phyloP scores from a whole-genome alignment of 2,329 filamentous ascomycete species.

The Truncatella angustata region DNA sequence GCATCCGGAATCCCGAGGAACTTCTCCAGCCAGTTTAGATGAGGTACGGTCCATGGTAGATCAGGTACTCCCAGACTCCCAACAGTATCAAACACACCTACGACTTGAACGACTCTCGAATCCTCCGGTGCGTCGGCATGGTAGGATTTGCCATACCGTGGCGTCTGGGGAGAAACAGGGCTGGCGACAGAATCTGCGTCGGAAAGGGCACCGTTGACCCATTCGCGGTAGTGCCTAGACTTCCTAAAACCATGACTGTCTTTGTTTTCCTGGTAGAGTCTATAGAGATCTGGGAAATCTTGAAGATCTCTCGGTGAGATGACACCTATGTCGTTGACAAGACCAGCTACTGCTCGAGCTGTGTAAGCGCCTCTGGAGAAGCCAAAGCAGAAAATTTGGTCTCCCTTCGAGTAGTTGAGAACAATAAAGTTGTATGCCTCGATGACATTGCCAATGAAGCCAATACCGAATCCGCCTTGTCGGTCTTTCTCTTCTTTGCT shows the following conservation, averaged over 20 bases:
- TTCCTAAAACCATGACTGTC: conserved; percentile 13
- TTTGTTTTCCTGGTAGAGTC: conserved; percentile 8
- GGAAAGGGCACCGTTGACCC: conserved; percentile 11
- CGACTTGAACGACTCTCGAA: conserved; percentile 20
- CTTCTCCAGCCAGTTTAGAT: conserved; percentile 17
- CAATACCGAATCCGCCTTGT: conserved; percentile 12
- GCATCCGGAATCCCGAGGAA: conserved; percentile 15
- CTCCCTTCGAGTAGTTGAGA: conserved; percentile 35
- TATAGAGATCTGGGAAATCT: conserved; percentile 15
- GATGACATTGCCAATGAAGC: conserved; percentile 16
- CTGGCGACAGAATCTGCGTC: not conserved
- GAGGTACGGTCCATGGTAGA: conserved; percentile 10
- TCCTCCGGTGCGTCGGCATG: conserved; percentile 8
- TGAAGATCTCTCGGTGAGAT: conserved; percentile 14
- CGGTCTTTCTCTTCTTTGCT: conserved; percentile 24
- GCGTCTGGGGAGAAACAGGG: not conserved
- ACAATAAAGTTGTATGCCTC: conserved; percentile 37
- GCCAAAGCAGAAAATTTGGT: conserved; percentile 34
- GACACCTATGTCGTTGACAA: conserved; percentile 27
- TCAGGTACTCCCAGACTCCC: conserved; percentile 30
- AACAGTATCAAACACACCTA: conserved; percentile 33
- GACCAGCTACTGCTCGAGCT: conserved; percentile 36
- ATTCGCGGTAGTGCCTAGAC: conserved; percentile 7
- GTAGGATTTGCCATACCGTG: conserved; percentile 5
- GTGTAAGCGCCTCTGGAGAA: conserved; percentile 41